These are phyloP conservation scores for Peronospora belbahrii DNA, from an alignment of 352 stramenopile genomes.

Conservation along the genomic window DNA sequence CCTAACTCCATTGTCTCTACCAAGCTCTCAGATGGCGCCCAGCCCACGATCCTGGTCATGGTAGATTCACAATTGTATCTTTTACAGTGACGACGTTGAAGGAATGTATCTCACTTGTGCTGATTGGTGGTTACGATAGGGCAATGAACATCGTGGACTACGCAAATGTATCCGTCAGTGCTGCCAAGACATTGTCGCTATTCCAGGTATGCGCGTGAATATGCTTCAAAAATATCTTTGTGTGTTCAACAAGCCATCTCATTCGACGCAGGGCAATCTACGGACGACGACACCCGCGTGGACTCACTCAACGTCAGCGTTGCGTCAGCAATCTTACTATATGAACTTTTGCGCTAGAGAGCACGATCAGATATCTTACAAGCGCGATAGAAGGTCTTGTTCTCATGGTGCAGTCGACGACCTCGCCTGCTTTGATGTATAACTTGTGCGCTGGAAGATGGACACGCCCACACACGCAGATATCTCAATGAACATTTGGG, in stretches of 20 bases:
- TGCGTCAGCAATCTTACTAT: conserved; percentile 65
- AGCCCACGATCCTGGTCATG: conserved; percentile 79
- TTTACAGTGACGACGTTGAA: background rate
- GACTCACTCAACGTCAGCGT: conserved; percentile 82
- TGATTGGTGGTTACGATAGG: conserved; percentile 23
- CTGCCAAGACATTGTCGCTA: conserved; percentile 68
- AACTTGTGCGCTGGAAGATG: conserved; percentile 44
- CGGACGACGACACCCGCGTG: conserved; percentile 54
- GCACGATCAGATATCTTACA: background rate
- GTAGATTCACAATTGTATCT: conserved; percentile 18
- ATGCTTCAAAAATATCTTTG: background rate
- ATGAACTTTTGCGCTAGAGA: conserved; percentile 62
- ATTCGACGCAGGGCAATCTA: conserved; percentile 27
- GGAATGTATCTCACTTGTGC: background rate
- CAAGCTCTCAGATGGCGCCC: conserved; percentile 29
- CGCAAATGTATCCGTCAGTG: conserved; percentile 64
- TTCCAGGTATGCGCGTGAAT: conserved; percentile 33
- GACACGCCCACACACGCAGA: conserved; percentile 22
- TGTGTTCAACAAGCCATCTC: conserved; percentile 2
- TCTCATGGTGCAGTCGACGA: background rate
- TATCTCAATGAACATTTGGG: conserved; percentile 31
- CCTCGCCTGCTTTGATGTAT: conserved; percentile 19
- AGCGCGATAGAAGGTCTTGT: background rate
- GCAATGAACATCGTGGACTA: conserved; percentile 72
- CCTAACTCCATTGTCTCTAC: conserved; percentile 60